Conservation (phyloP, 352 stramenopile species). For the Pythium pectinolyticum region DNA sequence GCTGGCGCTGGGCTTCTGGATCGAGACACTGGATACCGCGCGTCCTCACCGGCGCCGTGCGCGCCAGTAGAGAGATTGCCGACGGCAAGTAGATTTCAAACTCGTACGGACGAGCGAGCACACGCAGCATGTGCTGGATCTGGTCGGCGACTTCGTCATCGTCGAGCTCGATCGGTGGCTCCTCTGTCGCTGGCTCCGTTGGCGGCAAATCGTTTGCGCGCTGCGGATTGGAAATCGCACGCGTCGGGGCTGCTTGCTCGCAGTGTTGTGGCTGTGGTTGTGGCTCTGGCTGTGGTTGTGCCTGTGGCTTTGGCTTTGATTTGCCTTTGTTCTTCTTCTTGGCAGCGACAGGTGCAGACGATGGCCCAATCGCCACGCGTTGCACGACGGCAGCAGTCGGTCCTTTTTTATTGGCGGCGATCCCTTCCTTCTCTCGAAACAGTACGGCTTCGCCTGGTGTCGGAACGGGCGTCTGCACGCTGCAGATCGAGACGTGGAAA, state of each 20-base stretch:
- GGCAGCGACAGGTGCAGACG: too few relatives aligned
- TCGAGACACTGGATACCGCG: too few relatives aligned
- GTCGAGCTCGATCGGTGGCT: too few relatives aligned
- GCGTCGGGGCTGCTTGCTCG: too few relatives aligned
- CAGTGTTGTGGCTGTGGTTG: too few relatives aligned
- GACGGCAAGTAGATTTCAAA: conserved; percentile 4
- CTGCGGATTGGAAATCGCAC: too few relatives aligned
- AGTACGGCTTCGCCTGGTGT: conserved; percentile 9
- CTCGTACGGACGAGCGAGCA: background rate
- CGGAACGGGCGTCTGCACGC: background rate
- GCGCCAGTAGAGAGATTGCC: background rate
- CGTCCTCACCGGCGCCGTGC: background rate
- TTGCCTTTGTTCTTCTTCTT: background rate
- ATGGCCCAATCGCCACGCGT: background rate
- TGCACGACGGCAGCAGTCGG: background rate
- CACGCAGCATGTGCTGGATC: conserved; percentile 5
- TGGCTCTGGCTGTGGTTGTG: too few relatives aligned
- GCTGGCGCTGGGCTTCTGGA: background rate
- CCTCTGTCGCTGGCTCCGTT: too few relatives aligned
- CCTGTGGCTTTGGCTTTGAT: too few relatives aligned
- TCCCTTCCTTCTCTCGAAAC: conserved; percentile 1
- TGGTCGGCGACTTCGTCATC: too few relatives aligned
- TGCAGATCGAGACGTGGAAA: background rate
- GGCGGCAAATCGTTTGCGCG: too few relatives aligned
- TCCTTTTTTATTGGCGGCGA: too few relatives aligned